These are phyloP conservation scores for Ambrosia trifida DNA, from an alignment of 129 eudicot species.

Conservation along the genomic window DNA sequence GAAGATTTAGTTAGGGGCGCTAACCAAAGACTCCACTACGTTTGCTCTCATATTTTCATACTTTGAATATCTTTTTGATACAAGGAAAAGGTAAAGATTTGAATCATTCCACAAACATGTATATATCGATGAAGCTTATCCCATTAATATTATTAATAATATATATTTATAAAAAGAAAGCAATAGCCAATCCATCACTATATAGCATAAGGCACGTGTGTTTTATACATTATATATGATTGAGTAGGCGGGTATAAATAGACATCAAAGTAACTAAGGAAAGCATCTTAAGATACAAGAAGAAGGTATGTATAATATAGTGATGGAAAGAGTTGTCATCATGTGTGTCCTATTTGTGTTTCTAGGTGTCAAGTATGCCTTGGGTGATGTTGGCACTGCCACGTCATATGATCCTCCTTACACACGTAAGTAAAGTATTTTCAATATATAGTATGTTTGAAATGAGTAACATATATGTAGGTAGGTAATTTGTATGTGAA, in stretches of 20 bases:
- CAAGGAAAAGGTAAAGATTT: no score
- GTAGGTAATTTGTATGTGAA: background rate
- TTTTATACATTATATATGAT: background rate
- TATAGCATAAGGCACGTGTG: background rate
- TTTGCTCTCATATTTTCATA: no score
- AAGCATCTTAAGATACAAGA: background rate
- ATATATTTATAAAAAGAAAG: background rate
- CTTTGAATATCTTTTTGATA: no score
- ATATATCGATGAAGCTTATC: no score
- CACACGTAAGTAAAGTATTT: constrained; percentile 49
- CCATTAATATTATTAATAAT: background rate
- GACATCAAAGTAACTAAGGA: background rate
- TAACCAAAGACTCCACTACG: no score
- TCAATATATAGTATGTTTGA: background rate
- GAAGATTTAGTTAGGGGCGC: no score
- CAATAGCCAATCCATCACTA: no score
- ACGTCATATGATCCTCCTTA: constrained; percentile 59
- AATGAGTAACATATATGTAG: no score
- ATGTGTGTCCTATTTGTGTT: constrained; percentile 9
- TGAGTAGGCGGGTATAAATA: background rate
- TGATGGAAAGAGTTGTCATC: constrained; percentile 12
- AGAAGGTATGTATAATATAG: background rate
- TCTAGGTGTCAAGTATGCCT: constrained; percentile 27
- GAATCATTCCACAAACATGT: no score
- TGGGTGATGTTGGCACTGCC: constrained; percentile 58